Percentiles rank a stretch among this genome's conserved stretches.
Conservation (phyloP, 225 moss, liverwort and hornwort species). For the Sphagnum contortum region DNA sequence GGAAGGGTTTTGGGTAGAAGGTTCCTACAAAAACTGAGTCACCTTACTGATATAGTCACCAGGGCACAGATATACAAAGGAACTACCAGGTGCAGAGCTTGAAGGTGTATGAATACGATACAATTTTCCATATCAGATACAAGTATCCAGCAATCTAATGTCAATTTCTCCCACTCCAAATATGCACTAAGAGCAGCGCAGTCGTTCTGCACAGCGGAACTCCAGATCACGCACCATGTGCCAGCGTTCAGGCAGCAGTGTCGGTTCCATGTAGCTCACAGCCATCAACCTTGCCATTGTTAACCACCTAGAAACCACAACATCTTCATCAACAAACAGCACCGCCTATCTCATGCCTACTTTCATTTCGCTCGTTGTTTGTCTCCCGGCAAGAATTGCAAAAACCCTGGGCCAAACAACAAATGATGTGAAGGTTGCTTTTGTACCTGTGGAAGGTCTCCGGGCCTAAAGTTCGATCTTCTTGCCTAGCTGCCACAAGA, state of each 20-base stretch:
- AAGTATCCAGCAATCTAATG: no score
- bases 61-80: no score
- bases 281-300: slow-evolving; percentile 70
- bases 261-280: slow-evolving; percentile 56
- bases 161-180: no score
- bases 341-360: not conserved
- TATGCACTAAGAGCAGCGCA: slow-evolving; percentile 19
- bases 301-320: slow-evolving; percentile 60
- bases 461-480: slow-evolving; percentile 49
- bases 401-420: not conserved
- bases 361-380: not conserved
- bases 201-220: slow-evolving; percentile 45
- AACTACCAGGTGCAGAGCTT: no score
- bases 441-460: slow-evolving; percentile 64
- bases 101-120: no score
- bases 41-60: no score
- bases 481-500: slow-evolving; percentile 60
- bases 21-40: no score
- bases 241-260: slow-evolving; percentile 61
- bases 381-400: not conserved
- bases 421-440: not conserved
- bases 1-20: no score
- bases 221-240: slow-evolving; percentile 69
- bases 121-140: no score
- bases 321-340: not conserved